Conservation (phyloP, 2,329 filamentous ascomycete species). For the Hypocrella siamensis region DNA sequence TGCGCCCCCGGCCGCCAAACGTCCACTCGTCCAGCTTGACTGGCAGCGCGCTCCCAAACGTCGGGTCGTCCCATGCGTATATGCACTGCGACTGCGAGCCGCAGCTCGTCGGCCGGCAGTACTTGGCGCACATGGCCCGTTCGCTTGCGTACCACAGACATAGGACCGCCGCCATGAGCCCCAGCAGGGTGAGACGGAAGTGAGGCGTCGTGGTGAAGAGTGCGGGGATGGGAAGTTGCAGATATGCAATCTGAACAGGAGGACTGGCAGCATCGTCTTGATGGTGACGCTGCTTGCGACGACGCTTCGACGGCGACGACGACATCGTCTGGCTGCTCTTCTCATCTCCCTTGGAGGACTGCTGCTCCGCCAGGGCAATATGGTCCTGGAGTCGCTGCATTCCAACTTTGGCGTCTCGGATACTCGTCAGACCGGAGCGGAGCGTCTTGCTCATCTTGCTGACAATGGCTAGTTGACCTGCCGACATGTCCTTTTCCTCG, state of each 20-base stretch:
- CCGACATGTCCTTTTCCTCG: conserved; percentile 13
- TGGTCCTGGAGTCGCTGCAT: conserved; percentile 41
- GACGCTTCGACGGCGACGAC: neutral
- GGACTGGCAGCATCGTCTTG: too few species aligned
- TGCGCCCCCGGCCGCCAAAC: conserved; percentile 33
- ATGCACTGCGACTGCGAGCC: conserved; percentile 26
- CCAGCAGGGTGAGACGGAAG: conserved; percentile 32
- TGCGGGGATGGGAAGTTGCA: conserved; percentile 28
- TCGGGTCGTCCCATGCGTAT: conserved; percentile 42
- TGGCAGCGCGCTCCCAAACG: conserved; percentile 43
- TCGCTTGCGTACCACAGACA: conserved; percentile 40
- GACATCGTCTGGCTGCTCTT: neutral
- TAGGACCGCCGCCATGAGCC: conserved; percentile 25
- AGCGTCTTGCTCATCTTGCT: conserved; percentile 37
- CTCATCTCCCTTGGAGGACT: conserved; percentile 4
- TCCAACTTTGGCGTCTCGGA: conserved; percentile 38
- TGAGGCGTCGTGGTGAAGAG: conserved; percentile 27
- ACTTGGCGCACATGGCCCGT: conserved; percentile 33
- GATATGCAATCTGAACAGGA: conserved; percentile 11
- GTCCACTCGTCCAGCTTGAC: conserved; percentile 48
- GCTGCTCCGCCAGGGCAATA: conserved; percentile 24
- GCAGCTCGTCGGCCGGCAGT: conserved; percentile 38
- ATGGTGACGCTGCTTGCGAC: conserved; percentile 1
- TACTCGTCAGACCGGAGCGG: conserved; percentile 32
- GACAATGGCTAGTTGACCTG: conserved; percentile 26